phyloP scores from a whole-genome alignment of 306 rosid species.

The Albizia julibrissin region DNA sequence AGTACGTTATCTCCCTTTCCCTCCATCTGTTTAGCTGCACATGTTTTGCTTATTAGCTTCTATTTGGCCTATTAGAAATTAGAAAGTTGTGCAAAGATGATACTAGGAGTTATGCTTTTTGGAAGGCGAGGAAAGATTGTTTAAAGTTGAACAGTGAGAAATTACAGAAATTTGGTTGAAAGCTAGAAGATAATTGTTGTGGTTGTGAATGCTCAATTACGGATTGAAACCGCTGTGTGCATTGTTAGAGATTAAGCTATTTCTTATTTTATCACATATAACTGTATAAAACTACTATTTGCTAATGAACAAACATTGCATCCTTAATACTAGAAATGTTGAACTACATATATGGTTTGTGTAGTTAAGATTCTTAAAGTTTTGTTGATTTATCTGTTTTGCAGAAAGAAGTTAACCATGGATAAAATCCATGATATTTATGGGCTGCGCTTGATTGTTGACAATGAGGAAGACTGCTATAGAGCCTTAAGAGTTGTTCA shows the following conservation, averaged over 20 bases:
- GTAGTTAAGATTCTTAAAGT: conserved; percentile 14
- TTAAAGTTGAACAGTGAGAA: background rate
- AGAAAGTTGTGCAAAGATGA: background rate
- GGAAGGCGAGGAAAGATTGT: background rate
- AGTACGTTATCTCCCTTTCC: conserved; percentile 52
- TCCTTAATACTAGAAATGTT: background rate
- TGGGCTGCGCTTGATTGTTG: conserved; percentile 90
- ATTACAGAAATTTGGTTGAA: background rate
- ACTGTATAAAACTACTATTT: background rate
- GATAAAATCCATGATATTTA: conserved; percentile 92
- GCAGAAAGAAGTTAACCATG: conserved; percentile 82
- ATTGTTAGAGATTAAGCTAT: conserved; percentile 1
- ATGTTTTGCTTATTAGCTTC: background rate
- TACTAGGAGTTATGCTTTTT: background rate
- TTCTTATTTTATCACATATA: background rate
- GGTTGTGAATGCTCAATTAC: background rate
- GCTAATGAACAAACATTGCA: background rate
- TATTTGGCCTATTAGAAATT: background rate
- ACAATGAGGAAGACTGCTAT: conserved; percentile 87
- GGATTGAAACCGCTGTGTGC: background rate
- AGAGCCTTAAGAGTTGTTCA: conserved; percentile 76
- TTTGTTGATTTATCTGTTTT: conserved; percentile 31
- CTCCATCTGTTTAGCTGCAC: conserved; percentile 4
- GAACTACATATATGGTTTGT: conserved; percentile 9
- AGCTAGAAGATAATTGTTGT: background rate